A percentile compares a stretch with the other conserved stretches of the same genome.
These are phyloP conservation scores for Alternaria ventricosa DNA, from an alignment of 2,329 filamentous ascomycete species.

Conservation along the genomic window DNA sequence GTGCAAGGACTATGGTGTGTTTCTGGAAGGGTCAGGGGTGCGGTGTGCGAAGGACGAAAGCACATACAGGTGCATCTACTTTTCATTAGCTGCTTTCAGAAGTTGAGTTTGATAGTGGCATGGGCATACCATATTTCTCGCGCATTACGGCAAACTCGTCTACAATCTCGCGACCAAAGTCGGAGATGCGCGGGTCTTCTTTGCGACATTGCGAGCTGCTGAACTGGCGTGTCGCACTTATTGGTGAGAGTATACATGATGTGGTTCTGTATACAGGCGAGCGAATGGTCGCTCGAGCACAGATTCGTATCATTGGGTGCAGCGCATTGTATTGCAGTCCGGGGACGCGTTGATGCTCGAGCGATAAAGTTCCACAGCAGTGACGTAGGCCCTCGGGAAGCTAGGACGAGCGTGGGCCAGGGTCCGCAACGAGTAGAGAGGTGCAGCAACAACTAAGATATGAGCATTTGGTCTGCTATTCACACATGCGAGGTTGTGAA, in stretches of 20 bases:
- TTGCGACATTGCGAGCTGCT: conserved; percentile 29
- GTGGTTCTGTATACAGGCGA: conserved; percentile 13
- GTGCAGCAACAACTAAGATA: neutral
- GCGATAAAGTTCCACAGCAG: conserved; percentile 13
- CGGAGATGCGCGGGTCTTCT: conserved; percentile 58
- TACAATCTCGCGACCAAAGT: conserved; percentile 60
- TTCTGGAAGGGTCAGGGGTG: conserved; percentile 47
- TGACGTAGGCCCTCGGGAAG: conserved; percentile 30
- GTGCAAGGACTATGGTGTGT: conserved; percentile 67
- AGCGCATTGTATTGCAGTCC: conserved; percentile 23
- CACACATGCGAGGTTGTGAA: neutral
- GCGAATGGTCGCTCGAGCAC: conserved; percentile 34
- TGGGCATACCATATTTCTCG: conserved; percentile 60
- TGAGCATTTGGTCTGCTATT: neutral
- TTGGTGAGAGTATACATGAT: neutral
- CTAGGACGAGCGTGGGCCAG: conserved; percentile 1
- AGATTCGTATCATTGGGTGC: conserved; percentile 40
- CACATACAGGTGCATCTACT: conserved; percentile 44
- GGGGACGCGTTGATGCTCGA: conserved; percentile 10
- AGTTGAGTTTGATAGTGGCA: too few relatives aligned
- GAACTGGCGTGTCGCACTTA: conserved; percentile 23
- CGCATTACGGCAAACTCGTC: conserved; percentile 68
- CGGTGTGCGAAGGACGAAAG: conserved; percentile 22
- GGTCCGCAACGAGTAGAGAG: conserved; percentile 1
- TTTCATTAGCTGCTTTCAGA: conserved; percentile 15